A percentile compares a stretch with the other conserved stretches of the same genome.
Evolutionary conservation across 202 grass and related monocot species (phyloP).

Genomic region (Hordeum pubiflorum): DNA sequence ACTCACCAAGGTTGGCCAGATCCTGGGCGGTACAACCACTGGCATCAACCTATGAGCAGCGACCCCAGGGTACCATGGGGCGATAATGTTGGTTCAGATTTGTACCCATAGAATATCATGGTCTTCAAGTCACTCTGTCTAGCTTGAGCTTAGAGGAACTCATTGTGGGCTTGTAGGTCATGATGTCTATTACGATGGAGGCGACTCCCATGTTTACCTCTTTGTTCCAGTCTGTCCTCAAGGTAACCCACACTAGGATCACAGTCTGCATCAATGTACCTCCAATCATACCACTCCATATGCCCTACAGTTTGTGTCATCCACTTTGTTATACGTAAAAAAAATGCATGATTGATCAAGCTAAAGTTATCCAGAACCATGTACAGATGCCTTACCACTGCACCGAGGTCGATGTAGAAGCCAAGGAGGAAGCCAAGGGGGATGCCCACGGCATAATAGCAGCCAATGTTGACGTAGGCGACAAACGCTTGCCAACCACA

Average conservation of each 20-base stretch:
- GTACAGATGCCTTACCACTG: slow-evolving; percentile 8
- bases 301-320: slow-evolving; percentile 27
- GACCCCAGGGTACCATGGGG: no score
- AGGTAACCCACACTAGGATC: slow-evolving; percentile 65
- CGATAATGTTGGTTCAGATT: not conserved
- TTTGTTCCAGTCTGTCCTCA: slow-evolving; percentile 66
- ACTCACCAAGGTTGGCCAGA: no score
- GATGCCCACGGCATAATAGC: slow-evolving; percentile 69
- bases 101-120: not conserved
- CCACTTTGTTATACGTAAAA: no score
- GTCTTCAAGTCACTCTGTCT: no score
- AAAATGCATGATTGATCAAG: not conserved
- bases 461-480: slow-evolving; percentile 68
- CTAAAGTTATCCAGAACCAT: not conserved
- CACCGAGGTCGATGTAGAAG: slow-evolving; percentile 47
- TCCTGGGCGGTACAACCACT: no score
- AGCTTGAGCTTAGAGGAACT: no score
- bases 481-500: slow-evolving; percentile 84
- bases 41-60: no score
- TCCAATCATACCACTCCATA: slow-evolving; percentile 79
- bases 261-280: slow-evolving; percentile 57
- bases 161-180: no score
- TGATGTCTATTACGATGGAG: no score
- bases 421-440: slow-evolving; percentile 63
- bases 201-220: slow-evolving; percentile 32